Conservation (phyloP, 306 rosid species). For the Lagenaria siceraria region DNA sequence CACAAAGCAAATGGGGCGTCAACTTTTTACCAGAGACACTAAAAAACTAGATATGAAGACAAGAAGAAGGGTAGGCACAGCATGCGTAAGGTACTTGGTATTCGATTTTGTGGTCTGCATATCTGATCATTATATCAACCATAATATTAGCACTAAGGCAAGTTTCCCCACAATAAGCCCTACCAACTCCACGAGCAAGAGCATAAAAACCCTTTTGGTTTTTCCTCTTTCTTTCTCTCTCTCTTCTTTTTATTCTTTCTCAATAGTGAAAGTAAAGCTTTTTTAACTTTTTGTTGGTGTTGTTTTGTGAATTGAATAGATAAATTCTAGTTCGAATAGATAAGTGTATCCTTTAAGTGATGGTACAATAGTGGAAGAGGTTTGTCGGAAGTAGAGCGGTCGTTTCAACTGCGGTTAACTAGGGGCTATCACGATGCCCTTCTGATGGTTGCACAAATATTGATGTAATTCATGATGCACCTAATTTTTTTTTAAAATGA, state of each 20-base stretch:
- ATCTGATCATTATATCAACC: neutral
- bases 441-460: too few relatives aligned
- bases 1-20: neutral
- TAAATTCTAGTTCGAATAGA: neutral
- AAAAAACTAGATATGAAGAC: neutral
- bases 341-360: too few relatives aligned
- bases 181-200: neutral
- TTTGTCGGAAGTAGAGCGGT: too few relatives aligned
- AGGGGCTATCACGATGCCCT: too few relatives aligned
- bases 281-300: neutral
- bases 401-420: too few relatives aligned
- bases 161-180: neutral
- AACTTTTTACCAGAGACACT: neutral
- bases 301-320: neutral
- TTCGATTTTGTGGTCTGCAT: neutral
- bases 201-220: neutral
- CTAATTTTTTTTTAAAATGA: too few relatives aligned
- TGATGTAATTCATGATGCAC: too few relatives aligned
- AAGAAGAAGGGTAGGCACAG: neutral
- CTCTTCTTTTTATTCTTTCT: neutral
- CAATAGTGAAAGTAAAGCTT: neutral
- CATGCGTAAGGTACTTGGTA: constrained; percentile 1
- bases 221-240: neutral
- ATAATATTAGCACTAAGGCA: neutral
- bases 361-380: too few relatives aligned